Base-by-base conservation (phyloP, 495 filamentous ascomycete species). In the Pseudoneurospora amorphoporcata region DNA sequence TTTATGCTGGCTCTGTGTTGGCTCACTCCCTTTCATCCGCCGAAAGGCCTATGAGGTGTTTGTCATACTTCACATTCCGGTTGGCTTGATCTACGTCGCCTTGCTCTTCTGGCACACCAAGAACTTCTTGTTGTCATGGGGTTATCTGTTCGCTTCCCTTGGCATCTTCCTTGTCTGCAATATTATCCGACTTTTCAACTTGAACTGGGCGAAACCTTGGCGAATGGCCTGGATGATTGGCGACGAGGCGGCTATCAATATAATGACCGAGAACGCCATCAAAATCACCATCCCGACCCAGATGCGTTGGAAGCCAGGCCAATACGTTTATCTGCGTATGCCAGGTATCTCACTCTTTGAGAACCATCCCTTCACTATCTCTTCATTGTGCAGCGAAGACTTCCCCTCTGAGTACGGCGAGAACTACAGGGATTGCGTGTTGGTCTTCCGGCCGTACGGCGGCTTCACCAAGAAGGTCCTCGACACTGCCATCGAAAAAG, bases 101-200 rank as follows among this genome's bases (percentile, higher is more conserved):
- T 87, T 97, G 83, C 87, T 98, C 17, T 97, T 98, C 81, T 98
- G 95, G 95, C 95, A 98, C 81, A 95, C 91, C 76, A 90, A 93
- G 76, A 97, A 98, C 80, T 96, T 92, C 78, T 85, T 98, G 39
- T 90, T 89, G 17, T 96, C 94, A 7, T 98, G 95, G 95, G 85
- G 88, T 79, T 98, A 98, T 76, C 87, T 98, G 9, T 95, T 86
- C 76, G 90, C 92, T 10, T 95, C 93, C 0, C 82, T 94, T 43
- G 92, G 84, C 41, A 93, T 97, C 77, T 95, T 93, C 90, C 81
- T 86, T 9, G 47, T 88, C 12, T 92, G 90, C 68, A 91, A 91
- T 74, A 76, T 85, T 71, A 80, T 88, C 42, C 87, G 92, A 39
- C 73, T 95, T 2, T 88, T 89, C 80, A 95, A 93, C 71, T 85